phyloP scores from a whole-genome alignment of 768 basidiomycete species.

The Sporobolomyces phaffii region DNA sequence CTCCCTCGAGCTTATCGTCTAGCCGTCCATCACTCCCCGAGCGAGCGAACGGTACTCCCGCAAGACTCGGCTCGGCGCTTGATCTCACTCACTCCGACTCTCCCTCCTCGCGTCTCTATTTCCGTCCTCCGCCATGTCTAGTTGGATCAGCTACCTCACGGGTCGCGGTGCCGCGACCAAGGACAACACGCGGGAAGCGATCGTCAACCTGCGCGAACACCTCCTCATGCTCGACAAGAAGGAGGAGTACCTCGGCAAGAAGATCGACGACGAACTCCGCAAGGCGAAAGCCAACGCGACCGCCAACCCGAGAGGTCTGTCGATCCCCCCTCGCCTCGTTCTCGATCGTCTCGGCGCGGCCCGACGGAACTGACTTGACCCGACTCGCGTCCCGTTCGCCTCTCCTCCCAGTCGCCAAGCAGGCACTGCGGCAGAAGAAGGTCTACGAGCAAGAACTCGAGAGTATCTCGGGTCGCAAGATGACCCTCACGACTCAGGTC shows the following conservation, averaged over 20 bases:
- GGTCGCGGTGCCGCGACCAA: constrained; percentile 65
- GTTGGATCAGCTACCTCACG: constrained; percentile 80
- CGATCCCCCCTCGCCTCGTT: constrained; percentile 4
- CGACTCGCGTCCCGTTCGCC: too few relatives aligned
- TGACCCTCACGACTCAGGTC: constrained; percentile 86
- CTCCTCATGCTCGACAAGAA: constrained; percentile 98
- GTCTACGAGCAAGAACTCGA: constrained; percentile 79
- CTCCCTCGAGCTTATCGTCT: too few relatives aligned
- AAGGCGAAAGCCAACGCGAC: constrained; percentile 91
- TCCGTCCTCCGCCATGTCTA: constrained; percentile 52
- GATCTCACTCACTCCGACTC: too few relatives aligned
- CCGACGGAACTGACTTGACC: too few relatives aligned
- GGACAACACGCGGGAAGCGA: constrained; percentile 81
- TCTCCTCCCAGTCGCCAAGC: constrained; percentile 62
- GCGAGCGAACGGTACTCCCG: too few relatives aligned
- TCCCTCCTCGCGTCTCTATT: too few relatives aligned
- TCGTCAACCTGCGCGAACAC: constrained; percentile 85
- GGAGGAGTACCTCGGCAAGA: constrained; percentile 91
- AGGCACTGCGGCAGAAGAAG: constrained; percentile 90
- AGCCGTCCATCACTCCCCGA: too few relatives aligned
- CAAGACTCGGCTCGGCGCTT: too few relatives aligned
- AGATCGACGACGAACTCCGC: constrained; percentile 87
- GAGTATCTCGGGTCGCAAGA: constrained; percentile 69
- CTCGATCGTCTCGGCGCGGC: background rate
- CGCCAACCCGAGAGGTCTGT: constrained; percentile 83